Base-by-base conservation (phyloP, 2,329 filamentous ascomycete genomes). In the Colletotrichum tabaci region DNA sequence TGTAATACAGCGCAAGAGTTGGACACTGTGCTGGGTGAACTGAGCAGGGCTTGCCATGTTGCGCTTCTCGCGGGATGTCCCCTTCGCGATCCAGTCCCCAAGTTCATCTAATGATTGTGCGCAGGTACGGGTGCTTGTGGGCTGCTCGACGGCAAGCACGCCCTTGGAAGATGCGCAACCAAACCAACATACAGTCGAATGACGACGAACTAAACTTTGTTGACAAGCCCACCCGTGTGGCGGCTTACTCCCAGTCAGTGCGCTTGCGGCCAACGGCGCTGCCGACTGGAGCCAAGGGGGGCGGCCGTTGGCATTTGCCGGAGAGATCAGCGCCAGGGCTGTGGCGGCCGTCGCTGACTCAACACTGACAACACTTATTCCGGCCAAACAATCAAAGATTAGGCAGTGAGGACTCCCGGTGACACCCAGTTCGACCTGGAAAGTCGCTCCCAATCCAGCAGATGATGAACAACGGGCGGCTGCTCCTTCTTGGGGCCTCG, bases 91-190 rank as follows among this genome's bases (percentile, higher is more conserved):
- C 2, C 21, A 23, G 21, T 52, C 26, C 21, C 44, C 44, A 57
- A 67, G 69, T 69, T 72, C 66, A 53, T 72, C 70, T 66, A 60
- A 72, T 70, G 47, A 60, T 64, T 62, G 35, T 53, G 40, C 15
- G 40, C 47, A 12, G 50, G 18, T 46, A 50, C 30, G 47, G 40
- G 21, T 53, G 66, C 42, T 61, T 44, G 66, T 40, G 60, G 64
- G 35, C 16, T 47, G 70, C 70, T 61, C 21, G 8, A 46, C 57
- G 44, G 66, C 70, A 72, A 72, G 70, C 66, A 47, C 52, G 70
- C 61, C 66, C 66, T 72, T 70, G 70, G 16, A 44, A 38, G 10
- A 56, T 46, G 49, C 49, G 23, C 56, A 56, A 62, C 35, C 56
- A 56, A 71, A 23, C 42, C 18, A 44, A 62, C 52, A 21, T 53